phyloP scores from a whole-genome alignment of 2,329 filamentous ascomycete species.

The Colletotrichum sp. region DNA sequence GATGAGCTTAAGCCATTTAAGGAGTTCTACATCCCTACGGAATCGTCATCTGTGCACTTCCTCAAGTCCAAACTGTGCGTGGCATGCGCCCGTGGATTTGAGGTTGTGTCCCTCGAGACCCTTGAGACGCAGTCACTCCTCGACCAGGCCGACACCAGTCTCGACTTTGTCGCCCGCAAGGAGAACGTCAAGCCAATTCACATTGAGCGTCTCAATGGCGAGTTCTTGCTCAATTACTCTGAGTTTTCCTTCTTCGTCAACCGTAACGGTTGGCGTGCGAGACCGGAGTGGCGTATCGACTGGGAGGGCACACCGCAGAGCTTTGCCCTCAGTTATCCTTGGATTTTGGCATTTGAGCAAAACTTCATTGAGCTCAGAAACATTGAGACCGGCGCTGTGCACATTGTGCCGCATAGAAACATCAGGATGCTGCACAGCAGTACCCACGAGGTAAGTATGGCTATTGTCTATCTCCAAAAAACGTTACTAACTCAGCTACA shows the following conservation, averaged over 20 bases:
- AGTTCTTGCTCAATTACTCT: slow-evolving; percentile 97
- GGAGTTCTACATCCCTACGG: slow-evolving; percentile 98
- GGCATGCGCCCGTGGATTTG: slow-evolving; percentile 92
- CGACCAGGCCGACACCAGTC: slow-evolving; percentile 95
- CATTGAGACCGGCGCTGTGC: slow-evolving; percentile 92
- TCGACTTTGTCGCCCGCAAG: slow-evolving; percentile 94
- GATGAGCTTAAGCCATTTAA: slow-evolving; percentile 97
- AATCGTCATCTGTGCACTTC: slow-evolving; percentile 98
- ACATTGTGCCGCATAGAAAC: slow-evolving; percentile 95
- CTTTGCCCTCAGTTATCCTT: slow-evolving; percentile 95
- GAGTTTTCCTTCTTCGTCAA: slow-evolving; percentile 99
- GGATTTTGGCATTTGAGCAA: slow-evolving; percentile 95
- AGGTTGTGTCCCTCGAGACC: slow-evolving; percentile 94
- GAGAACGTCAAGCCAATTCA: slow-evolving; percentile 95
- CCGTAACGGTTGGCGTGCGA: slow-evolving; percentile 94
- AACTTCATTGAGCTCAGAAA: slow-evolving; percentile 97
- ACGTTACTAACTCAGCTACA: slow-evolving; percentile 11
- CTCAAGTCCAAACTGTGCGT: slow-evolving; percentile 96
- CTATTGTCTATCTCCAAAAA: background rate
- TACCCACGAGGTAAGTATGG: slow-evolving; percentile 82
- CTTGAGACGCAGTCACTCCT: slow-evolving; percentile 97
- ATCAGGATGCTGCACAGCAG: slow-evolving; percentile 98
- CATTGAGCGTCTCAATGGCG: slow-evolving; percentile 94
- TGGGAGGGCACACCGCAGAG: slow-evolving; percentile 94
- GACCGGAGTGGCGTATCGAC: slow-evolving; percentile 95